phyloP scores from a whole-genome alignment of 2,329 filamentous ascomycete species.

The Claviceps sp. region DNA sequence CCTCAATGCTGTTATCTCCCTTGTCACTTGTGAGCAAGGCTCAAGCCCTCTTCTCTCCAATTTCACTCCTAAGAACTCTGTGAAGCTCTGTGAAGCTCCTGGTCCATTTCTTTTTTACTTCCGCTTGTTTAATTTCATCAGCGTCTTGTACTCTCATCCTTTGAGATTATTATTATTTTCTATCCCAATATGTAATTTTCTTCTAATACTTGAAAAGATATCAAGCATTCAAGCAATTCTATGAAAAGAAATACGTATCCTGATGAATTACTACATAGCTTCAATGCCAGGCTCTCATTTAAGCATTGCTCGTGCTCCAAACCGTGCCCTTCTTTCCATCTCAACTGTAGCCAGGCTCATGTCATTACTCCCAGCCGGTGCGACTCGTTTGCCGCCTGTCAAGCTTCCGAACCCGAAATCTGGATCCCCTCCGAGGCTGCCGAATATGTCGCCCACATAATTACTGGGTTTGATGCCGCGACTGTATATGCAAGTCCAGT shows the following conservation, averaged over 20 bases:
- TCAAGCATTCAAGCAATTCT: too few relatives aligned
- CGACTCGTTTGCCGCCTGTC: conserved; percentile 22
- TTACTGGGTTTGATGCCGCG: conserved; percentile 45
- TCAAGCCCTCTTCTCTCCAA: neutral
- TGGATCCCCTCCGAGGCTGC: conserved; percentile 49
- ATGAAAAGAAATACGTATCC: too few relatives aligned
- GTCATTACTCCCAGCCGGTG: conserved; percentile 8
- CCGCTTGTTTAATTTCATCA: too few relatives aligned
- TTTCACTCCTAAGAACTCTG: neutral
- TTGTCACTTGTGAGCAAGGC: neutral
- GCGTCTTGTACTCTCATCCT: too few relatives aligned
- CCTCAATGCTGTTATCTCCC: neutral
- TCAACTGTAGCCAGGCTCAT: conserved; percentile 14
- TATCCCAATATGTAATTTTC: too few relatives aligned
- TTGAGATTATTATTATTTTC: too few relatives aligned
- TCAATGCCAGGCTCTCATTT: conserved; percentile 7
- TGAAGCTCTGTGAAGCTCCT: neutral
- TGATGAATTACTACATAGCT: neutral
- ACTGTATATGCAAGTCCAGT: conserved; percentile 47
- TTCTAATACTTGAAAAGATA: too few relatives aligned
- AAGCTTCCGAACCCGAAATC: conserved; percentile 48
- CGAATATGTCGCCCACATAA: conserved; percentile 61
- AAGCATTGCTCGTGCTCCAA: conserved; percentile 12
- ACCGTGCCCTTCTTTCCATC: conserved; percentile 14
- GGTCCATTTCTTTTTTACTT: too few relatives aligned